Base-by-base conservation (phyloP, 2,329 filamentous ascomycete genomes). In the Paracoccidioides brasiliensis region DNA sequence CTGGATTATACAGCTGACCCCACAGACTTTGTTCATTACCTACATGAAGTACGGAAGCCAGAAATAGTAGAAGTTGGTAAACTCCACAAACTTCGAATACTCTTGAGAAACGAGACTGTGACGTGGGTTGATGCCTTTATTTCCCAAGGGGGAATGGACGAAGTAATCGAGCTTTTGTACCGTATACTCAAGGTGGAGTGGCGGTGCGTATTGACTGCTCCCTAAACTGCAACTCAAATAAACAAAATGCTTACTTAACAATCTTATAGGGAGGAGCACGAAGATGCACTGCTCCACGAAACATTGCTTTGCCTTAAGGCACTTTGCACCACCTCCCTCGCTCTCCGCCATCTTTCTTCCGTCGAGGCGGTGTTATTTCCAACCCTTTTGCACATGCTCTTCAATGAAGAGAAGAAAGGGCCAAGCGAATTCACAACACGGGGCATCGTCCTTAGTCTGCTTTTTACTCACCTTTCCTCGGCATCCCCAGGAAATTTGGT, bases 341-440 rank as follows among this genome's bases (percentile, higher is more conserved):
- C 90, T 1, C 78, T 96, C 64, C 81, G 86, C 61, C 87, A 91
- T 66, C 80, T 98, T 6, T 80, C 87, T 61, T 81, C 82, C 8
- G 88, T 95, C 56, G 88, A 94, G 62, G 76, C 78, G 5, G 84
- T 85, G 0, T 78, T 98, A 7, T 96, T 97, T 65, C 89, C 91
- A 1, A 87, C 88, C 32, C 75, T 98, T 49, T 73, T 97, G 49
- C 81, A 81, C 57, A 90, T 97, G 85, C 78, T 97, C 43, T 97
- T 97, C 64, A 90, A 96, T 64, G 88, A 94, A n/a, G 91, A 97
- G 68, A 94, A 90, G 75, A 97, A 97, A 69, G 93, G 93, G 0
- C 93, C 93, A 0, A 94, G 88, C 74, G 93, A 98, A 70, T 98
- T 95, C 69, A 93, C 87, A 4, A 97, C 93, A 10, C 84, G 93